A percentile compares a stretch with the other conserved stretches of the same genome.
These are phyloP conservation scores for Lepiota brunneoincarnata DNA, from an alignment of 768 basidiomycete species.

Conservation along the genomic window DNA sequence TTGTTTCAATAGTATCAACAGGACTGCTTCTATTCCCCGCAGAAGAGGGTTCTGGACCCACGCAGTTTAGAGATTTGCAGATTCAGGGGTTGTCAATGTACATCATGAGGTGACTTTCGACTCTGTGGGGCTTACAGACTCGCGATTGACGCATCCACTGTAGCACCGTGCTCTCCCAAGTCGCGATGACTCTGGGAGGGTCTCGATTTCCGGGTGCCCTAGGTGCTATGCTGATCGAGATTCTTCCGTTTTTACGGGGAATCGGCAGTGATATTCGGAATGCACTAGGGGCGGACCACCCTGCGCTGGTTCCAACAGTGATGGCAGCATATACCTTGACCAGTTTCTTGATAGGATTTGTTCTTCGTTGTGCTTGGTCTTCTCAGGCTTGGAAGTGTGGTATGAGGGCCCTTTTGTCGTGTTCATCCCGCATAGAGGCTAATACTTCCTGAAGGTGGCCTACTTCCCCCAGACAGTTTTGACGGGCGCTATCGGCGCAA, in stretches of 20 bases:
- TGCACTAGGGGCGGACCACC: constrained; percentile 20
- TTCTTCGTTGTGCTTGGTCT: constrained; percentile 19
- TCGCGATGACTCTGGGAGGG: constrained; percentile 21
- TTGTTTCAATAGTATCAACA: constrained; percentile 17
- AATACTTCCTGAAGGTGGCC: constrained; percentile 16
- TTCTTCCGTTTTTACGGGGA: constrained; percentile 20
- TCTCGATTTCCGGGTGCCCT: constrained; percentile 21
- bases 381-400: constrained; percentile 19
- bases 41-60: constrained; percentile 11
- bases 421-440: background rate
- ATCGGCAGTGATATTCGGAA: constrained; percentile 18
- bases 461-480: constrained; percentile 24
- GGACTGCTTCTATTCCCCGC: constrained; percentile 21
- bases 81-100: constrained; percentile 23
- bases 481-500: constrained; percentile 21
- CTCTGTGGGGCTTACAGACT: no score
- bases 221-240: constrained; percentile 22
- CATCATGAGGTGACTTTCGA: constrained; percentile 18
- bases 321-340: constrained; percentile 23
- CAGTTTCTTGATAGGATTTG: constrained; percentile 19
- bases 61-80: constrained; percentile 17
- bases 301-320: constrained; percentile 21
- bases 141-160: no score
- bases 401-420: constrained; percentile 4
- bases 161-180: constrained; percentile 17